Conservation (phyloP, 2,329 filamentous ascomycete genomes). For the Metarhizium brunneum region DNA sequence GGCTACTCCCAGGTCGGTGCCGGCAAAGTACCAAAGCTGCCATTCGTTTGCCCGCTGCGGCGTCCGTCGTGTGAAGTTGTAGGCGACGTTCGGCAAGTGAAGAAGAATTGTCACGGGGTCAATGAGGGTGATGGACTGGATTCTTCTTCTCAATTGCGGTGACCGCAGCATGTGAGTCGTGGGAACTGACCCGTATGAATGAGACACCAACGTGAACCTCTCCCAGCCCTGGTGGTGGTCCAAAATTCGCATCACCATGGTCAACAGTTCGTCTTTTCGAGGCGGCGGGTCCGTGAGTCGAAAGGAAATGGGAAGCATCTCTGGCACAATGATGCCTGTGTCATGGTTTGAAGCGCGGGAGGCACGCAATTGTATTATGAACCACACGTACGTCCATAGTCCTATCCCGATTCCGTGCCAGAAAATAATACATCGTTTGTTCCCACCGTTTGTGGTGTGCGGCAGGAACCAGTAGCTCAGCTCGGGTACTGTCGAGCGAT, state of each 20-base stretch:
- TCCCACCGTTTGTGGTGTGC: slow-evolving; percentile 36
- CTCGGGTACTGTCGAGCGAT: slow-evolving; percentile 36
- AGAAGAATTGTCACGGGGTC: slow-evolving; percentile 60
- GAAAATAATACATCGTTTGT: slow-evolving; percentile 52
- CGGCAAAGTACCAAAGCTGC: slow-evolving; percentile 62
- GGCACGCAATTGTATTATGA: slow-evolving; percentile 42
- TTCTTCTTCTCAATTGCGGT: slow-evolving; percentile 35
- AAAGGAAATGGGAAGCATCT: slow-evolving; percentile 57
- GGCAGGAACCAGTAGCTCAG: slow-evolving; percentile 59
- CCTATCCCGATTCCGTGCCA: slow-evolving; percentile 65
- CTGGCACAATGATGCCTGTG: slow-evolving; percentile 55
- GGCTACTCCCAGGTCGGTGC: slow-evolving; percentile 56
- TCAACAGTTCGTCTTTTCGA: slow-evolving; percentile 41
- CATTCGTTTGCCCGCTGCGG: slow-evolving; percentile 56
- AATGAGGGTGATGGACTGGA: slow-evolving; percentile 38
- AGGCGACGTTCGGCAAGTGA: slow-evolving; percentile 61
- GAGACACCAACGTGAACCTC: slow-evolving; percentile 49
- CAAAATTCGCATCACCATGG: slow-evolving; percentile 48
- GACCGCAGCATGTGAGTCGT: slow-evolving; percentile 52
- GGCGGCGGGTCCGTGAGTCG: slow-evolving; percentile 48
- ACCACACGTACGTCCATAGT: slow-evolving; percentile 50
- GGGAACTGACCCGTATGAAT: slow-evolving; percentile 57
- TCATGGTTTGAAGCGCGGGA: slow-evolving; percentile 19
- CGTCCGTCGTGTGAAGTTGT: slow-evolving; percentile 54
- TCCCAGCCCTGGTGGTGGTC: slow-evolving; percentile 49